Base-by-base conservation (phyloP, 352 stramenopile genomes). In the Globisporangium canariense region DNA sequence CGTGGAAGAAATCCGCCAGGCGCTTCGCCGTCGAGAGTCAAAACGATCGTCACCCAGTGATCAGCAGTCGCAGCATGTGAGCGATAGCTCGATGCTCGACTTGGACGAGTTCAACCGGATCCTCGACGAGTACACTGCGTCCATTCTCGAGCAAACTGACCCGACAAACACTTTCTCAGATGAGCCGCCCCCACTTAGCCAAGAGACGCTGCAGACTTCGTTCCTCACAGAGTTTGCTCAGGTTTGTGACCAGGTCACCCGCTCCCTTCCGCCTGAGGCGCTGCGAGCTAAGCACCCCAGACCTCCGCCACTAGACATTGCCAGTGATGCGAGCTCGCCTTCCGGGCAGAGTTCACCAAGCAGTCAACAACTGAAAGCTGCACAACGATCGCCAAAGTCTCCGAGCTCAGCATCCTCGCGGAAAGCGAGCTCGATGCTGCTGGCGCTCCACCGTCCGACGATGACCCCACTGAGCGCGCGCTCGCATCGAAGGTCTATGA, bases 201-300 rank as follows among this genome's bases (percentile, higher is more conserved):
- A 64, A 52, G 62, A 75, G 9, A 64, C 55, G 2, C 74, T 84
- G 18, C 71, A 75, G 40, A 41, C 53, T 3, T 18, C 34, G 1
- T 78, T 84, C 14, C 52, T 76, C 10, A 45, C 51, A 0, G 64
- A 80, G 46, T 78, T 84, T 53, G 58, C 67, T 4, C 66, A 67
- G 1, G 28, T 84, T 0, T 84, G 76, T 43, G 67, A 78, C 9
- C 50, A 67, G 40, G 62, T 84, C 50, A 53, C 66, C 0, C 67
- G 60, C 4, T 69, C 62, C 2, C 51, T 81, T n/a, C 73, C 70
- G 2, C 50, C 41, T 18, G 51, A 70, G 11, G 65, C 58, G n/a
- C 40, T 58, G n/a, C 49, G 14, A 9, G 36, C 59, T 1, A 49
- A 43, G 30, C 22, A 32, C 13, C 28, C 45, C 14, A 50, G 16